Evolutionary conservation across 768 basidiomycete genomes (phyloP).

Genomic region (Auricularia cornea): DNA sequence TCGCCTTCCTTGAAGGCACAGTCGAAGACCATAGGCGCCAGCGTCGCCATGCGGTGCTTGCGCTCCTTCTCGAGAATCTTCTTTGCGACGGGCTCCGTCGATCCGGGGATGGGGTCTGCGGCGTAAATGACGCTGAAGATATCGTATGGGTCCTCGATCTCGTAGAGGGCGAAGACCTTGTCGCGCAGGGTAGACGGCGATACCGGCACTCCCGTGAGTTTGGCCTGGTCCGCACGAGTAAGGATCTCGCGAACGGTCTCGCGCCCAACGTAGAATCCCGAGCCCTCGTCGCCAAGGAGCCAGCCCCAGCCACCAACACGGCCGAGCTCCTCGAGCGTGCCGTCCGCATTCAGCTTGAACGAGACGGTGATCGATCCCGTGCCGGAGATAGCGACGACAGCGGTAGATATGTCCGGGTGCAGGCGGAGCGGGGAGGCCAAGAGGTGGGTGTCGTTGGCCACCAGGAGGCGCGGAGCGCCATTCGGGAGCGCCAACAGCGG

Average conservation of each 20-base stretch:
- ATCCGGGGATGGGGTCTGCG: constrained; percentile 39
- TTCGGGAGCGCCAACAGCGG: constrained; percentile 48
- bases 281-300: constrained; percentile 79
- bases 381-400: constrained; percentile 69
- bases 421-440: constrained; percentile 70
- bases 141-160: constrained; percentile 49
- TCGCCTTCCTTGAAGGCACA: constrained; percentile 66
- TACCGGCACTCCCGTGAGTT: constrained; percentile 3
- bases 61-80: constrained; percentile 27
- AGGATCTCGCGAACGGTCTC: constrained; percentile 61
- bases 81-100: constrained; percentile 4
- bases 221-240: constrained; percentile 4
- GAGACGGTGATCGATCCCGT: constrained; percentile 73
- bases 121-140: constrained; percentile 56
- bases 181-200: neutral
- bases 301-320: constrained; percentile 78
- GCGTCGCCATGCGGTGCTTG: constrained; percentile 68
- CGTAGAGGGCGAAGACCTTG: constrained; percentile 32
- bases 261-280: constrained; percentile 71
- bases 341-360: constrained; percentile 36
- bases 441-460: constrained; percentile 80
- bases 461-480: constrained; percentile 40
- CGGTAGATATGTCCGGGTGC: constrained; percentile 48
- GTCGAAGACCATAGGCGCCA: constrained; percentile 68
- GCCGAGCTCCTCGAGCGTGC: constrained; percentile 49